These are phyloP conservation scores for Biscutella auriculata DNA, from an alignment of 441 rosid species.

Conservation along the genomic window DNA sequence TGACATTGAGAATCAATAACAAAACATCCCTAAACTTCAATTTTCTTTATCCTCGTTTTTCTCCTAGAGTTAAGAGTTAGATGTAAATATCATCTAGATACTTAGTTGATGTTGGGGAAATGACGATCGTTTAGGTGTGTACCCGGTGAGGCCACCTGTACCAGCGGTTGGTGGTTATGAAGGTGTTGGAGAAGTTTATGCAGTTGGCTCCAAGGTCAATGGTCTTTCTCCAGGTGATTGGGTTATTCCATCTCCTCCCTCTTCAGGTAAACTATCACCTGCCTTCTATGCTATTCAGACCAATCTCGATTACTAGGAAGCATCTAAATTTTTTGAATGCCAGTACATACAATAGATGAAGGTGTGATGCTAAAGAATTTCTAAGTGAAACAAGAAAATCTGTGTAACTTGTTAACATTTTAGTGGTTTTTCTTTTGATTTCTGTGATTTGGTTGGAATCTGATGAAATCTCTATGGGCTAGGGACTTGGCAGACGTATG, in stretches of 20 bases:
- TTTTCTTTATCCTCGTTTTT: neutral
- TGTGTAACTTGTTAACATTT: neutral
- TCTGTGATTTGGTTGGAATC: neutral
- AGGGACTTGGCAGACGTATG: constrained; percentile 86
- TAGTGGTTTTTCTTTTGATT: neutral
- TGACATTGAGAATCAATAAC: neutral
- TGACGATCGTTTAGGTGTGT: constrained; percentile 43
- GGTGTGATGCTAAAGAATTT: neutral
- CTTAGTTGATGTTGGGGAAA: neutral
- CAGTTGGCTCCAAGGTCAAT: constrained; percentile 59
- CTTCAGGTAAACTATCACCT: constrained; percentile 39
- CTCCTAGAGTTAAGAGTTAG: neutral
- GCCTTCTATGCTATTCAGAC: neutral
- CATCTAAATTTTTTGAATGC: neutral
- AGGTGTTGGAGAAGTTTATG: constrained; percentile 78
- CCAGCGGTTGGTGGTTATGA: constrained; percentile 92
- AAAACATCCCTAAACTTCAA: neutral
- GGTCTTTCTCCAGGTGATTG: constrained; percentile 61
- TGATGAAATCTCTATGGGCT: constrained; percentile 1
- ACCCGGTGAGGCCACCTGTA: constrained; percentile 73
- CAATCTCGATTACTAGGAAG: neutral
- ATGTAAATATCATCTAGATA: neutral
- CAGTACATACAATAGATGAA: neutral
- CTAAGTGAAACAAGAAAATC: neutral
- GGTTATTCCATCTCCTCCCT: constrained; percentile 85